These are phyloP conservation scores for Xylaria sp. DNA, from an alignment of 2,329 filamentous ascomycete genomes.

Conservation along the genomic window DNA sequence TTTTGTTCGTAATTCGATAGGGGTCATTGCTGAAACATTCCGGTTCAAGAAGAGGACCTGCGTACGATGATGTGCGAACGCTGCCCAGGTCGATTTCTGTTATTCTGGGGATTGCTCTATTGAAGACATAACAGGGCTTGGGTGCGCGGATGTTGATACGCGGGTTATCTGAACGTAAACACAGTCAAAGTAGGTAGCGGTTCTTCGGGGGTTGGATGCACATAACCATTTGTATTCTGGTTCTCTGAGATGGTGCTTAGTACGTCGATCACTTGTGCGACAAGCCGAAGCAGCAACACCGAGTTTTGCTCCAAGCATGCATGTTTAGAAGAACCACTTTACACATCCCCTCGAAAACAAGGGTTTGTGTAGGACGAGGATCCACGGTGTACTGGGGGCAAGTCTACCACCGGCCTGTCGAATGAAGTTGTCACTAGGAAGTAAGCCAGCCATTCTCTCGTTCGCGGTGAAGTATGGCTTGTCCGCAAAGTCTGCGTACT, in stretches of 20 bases:
- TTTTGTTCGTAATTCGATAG: no score
- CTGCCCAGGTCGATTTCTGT: neutral
- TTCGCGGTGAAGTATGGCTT: slow-evolving; percentile 26
- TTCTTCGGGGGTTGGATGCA: neutral
- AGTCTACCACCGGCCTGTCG: slow-evolving; percentile 33
- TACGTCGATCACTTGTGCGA: slow-evolving; percentile 14
- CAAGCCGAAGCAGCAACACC: slow-evolving; percentile 24
- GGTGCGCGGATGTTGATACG: neutral
- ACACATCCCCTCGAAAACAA: slow-evolving; percentile 31
- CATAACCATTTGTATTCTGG: neutral
- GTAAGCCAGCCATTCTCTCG: slow-evolving; percentile 30
- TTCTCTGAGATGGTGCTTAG: neutral
- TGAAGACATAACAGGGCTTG: neutral
- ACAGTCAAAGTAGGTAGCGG: neutral
- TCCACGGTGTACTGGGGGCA: slow-evolving; percentile 29
- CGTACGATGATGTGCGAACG: no score
- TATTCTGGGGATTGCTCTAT: neutral
- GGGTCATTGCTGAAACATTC: no score
- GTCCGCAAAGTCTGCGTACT: slow-evolving; percentile 31
- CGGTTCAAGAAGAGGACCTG: no score
- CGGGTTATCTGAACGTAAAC: neutral
- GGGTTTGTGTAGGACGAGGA: slow-evolving; percentile 41
- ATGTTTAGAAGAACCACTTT: slow-evolving; percentile 32
- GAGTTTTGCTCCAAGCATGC: slow-evolving; percentile 25
- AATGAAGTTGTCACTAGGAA: slow-evolving; percentile 26